A percentile compares a stretch with the other conserved stretches of the same genome.
These are phyloP conservation scores for Paspalum vaginatum DNA, from an alignment of 176 grass and related monocot species.

Conservation along the genomic window DNA sequence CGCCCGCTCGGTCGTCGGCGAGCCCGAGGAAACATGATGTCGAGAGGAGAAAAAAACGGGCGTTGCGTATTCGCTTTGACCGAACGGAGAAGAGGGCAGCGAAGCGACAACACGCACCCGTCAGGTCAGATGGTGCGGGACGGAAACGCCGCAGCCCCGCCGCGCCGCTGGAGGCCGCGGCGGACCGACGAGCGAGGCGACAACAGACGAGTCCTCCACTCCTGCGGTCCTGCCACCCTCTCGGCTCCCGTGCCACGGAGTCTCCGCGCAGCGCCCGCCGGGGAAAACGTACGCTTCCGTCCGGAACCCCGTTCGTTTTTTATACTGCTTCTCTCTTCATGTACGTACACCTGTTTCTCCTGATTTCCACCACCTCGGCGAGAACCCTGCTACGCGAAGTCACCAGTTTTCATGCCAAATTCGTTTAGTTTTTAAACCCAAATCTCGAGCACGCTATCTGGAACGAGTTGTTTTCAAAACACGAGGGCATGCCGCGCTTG, in stretches of 20 bases:
- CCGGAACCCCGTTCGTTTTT: not conserved
- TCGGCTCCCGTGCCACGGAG: conserved; percentile 27
- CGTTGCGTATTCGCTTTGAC: not conserved
- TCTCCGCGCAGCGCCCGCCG: not conserved
- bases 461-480: too few relatives aligned
- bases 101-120: conserved; percentile 18
- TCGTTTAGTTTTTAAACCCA: too few relatives aligned
- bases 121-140: conserved; percentile 35
- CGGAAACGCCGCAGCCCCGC: not conserved
- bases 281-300: not conserved
- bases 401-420: too few relatives aligned
- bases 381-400: not conserved
- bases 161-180: conserved; percentile 22
- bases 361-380: not conserved
- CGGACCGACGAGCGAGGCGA: not conserved
- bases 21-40: not conserved
- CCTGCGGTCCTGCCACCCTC: not conserved
- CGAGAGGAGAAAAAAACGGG: not conserved
- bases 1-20: not conserved
- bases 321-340: too few relatives aligned
- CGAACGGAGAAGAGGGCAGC: not conserved
- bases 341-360: too few relatives aligned
- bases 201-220: not conserved
- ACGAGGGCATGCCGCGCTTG: too few relatives aligned
- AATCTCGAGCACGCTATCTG: too few relatives aligned